phyloP scores from a whole-genome alignment of 2,329 filamentous ascomycete genomes.

The Fusarium papillatum region DNA sequence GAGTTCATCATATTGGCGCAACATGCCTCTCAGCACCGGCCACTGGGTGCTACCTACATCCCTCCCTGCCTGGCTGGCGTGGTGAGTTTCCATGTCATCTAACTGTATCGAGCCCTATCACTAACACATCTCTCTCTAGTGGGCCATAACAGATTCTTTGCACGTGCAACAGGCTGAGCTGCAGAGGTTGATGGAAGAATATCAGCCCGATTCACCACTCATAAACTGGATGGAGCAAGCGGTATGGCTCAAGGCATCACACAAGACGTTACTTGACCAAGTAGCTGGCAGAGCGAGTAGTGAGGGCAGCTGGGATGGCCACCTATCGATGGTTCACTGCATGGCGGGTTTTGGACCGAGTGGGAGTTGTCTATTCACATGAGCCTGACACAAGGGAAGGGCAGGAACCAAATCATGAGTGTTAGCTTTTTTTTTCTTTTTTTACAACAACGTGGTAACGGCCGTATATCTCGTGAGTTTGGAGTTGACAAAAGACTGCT shows the following conservation, averaged over 20 bases:
- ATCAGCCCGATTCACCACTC: slow-evolving; percentile 12
- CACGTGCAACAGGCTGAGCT: not conserved
- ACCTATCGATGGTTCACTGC: not conserved
- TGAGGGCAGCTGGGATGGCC: not conserved
- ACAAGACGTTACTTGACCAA: fast-evolving
- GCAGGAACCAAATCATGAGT: not conserved
- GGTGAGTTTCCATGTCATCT: not conserved
- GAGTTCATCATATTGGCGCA: not conserved
- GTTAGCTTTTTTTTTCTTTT: too few relatives aligned
- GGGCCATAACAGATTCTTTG: not conserved
- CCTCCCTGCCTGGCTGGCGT: not conserved
- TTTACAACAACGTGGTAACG: too few relatives aligned
- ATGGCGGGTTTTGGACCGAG: slow-evolving; percentile 3
- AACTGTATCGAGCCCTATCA: fast-evolving
- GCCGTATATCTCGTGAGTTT: too few relatives aligned
- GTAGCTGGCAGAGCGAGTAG: not conserved
- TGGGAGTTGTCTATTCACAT: not conserved
- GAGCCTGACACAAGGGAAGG: not conserved
- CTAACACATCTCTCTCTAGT: not conserved
- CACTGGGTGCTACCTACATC: slow-evolving; percentile 10
- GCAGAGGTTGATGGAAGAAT: not conserved
- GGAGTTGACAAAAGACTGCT: too few relatives aligned
- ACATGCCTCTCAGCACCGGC: not conserved
- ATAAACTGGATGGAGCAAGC: slow-evolving; percentile 18
- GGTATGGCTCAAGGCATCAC: not conserved